Evolutionary conservation across 2,329 filamentous ascomycete species (phyloP).

Genomic region (Colletotrichum sp.): DNA sequence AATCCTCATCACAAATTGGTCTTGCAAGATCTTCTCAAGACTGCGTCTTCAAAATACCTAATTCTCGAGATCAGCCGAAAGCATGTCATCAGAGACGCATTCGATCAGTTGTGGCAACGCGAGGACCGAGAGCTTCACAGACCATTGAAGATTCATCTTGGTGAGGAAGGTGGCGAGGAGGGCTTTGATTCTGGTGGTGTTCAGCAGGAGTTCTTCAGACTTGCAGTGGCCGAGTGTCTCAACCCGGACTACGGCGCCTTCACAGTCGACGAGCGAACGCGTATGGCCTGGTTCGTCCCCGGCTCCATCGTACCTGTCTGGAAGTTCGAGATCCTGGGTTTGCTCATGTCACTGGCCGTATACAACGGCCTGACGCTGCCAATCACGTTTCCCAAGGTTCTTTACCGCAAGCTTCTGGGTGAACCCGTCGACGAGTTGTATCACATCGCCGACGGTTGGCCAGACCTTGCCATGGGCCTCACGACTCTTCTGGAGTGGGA

Average conservation of each 20-base stretch:
- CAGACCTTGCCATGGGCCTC: conserved; percentile 77
- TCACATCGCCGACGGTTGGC: conserved; percentile 88
- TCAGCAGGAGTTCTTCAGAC: conserved; percentile 93
- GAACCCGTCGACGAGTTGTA: conserved; percentile 72
- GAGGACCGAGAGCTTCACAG: conserved; percentile 82
- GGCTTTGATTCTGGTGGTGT: conserved; percentile 94
- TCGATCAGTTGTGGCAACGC: conserved; percentile 89
- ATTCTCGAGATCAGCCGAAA: conserved; percentile 72
- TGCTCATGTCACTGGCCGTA: conserved; percentile 87
- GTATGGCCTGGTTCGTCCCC: conserved; percentile 88
- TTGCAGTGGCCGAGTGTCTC: conserved; percentile 81
- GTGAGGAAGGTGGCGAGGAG: conserved; percentile 82
- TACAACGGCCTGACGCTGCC: conserved; percentile 94
- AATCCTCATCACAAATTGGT: conserved; percentile 64
- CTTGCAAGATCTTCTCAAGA: conserved; percentile 67
- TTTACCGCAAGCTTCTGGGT: conserved; percentile 82
- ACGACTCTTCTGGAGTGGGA: conserved; percentile 77
- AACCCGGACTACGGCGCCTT: conserved; percentile 82
- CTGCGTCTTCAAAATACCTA: conserved; percentile 73
- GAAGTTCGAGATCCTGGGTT: conserved; percentile 88
- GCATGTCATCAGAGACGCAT: conserved; percentile 72
- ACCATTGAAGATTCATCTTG: conserved; percentile 87
- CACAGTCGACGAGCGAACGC: conserved; percentile 75
- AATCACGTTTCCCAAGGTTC: conserved; percentile 82
- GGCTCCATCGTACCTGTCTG: conserved; percentile 82